Base-by-base conservation (phyloP, 2,329 filamentous ascomycete genomes). In the Alternaria sp. region DNA sequence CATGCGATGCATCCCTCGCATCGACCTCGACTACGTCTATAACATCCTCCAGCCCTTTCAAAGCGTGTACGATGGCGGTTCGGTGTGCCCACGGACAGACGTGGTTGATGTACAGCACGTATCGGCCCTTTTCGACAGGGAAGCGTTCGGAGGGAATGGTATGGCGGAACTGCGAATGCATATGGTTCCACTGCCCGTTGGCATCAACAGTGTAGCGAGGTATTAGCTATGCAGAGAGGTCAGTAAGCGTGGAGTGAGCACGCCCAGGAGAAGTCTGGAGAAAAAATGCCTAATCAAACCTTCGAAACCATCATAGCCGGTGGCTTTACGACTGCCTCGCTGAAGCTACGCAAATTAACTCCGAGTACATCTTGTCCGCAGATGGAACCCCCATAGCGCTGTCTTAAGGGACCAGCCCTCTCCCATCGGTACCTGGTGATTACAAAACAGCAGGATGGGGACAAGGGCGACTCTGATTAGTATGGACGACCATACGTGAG, bases 31-130 rank as follows among this genome's bases (percentile, higher is more conserved):
- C 81, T 19, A 85, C 71, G 63, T 86, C 81, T 65, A 87, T 79
- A 43, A 86, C 75, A 30, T 81, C 73, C 47, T 85, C 81, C 9
- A 87, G 79, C 0, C 83, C 83, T 69, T 87, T 87, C 46, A 87
- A 76, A 5, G 71, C 77, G 47, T 81, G 81, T 3, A 84, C 81
- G 21, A 87, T 79, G 61, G 84, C 81, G 2, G 80, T 68, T 11
- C 85, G 81, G 62, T 87, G 85, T 46, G 88, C 88, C 89, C 89
- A 91, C 5, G 89, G 89, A 67, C 89, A 91, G 7, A 84, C 85
- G 6, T 84, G 83, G 44, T 87, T 86, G 49, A 89, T 75, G 73
- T 90, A 91, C 5, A 91, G 79, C 0, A 84, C 86, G 78, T 90
- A 91, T 17, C 89, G 85, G 53, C 83, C 85, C 61, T 83, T 85